A percentile compares a stretch with the other conserved stretches of the same genome.
Conservation (phyloP, 345 rosid genomes). For the Populus ilicifolia region DNA sequence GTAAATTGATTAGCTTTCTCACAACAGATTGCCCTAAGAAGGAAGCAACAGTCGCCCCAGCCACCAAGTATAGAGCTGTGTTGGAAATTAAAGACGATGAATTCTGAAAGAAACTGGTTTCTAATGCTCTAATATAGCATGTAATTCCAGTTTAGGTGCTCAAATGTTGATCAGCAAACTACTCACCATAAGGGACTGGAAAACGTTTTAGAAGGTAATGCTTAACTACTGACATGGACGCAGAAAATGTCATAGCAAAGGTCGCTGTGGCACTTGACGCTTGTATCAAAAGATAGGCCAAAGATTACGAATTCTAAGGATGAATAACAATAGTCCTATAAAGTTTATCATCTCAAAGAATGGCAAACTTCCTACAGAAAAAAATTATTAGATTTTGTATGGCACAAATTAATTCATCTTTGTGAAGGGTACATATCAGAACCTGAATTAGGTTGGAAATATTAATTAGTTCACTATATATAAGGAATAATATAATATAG, state of each 20-base stretch:
- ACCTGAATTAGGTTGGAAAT: too few species aligned
- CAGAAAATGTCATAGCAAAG: slow-evolving; percentile 80
- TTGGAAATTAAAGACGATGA: background rate
- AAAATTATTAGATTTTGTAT: too few species aligned
- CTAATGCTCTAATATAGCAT: background rate
- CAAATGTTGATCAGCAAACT: background rate
- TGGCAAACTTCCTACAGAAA: background rate
- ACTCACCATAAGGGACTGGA: slow-evolving; percentile 71
- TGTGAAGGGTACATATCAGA: background rate
- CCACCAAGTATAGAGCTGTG: slow-evolving; percentile 27
- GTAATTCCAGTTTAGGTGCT: background rate
- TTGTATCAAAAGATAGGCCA: slow-evolving; percentile 13
- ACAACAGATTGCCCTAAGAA: slow-evolving; percentile 21
- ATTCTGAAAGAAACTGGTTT: background rate
- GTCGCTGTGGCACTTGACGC: slow-evolving; percentile 86
- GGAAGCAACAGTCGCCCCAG: slow-evolving; percentile 20
- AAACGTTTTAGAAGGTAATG: slow-evolving; percentile 78
- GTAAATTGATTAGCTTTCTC: slow-evolving; percentile 8
- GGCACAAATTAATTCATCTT: background rate
- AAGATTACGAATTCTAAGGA: too few species aligned
- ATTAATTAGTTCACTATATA: background rate
- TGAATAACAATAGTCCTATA: background rate
- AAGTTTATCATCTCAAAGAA: background rate
- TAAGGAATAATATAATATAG: too few species aligned
- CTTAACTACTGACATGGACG: slow-evolving; percentile 81